Evolutionary conservation across 2,329 filamentous ascomycete species (phyloP), one percentile per base, ranked within the genome.

Genomic region (Penicillium sclerotiorum): DNA sequence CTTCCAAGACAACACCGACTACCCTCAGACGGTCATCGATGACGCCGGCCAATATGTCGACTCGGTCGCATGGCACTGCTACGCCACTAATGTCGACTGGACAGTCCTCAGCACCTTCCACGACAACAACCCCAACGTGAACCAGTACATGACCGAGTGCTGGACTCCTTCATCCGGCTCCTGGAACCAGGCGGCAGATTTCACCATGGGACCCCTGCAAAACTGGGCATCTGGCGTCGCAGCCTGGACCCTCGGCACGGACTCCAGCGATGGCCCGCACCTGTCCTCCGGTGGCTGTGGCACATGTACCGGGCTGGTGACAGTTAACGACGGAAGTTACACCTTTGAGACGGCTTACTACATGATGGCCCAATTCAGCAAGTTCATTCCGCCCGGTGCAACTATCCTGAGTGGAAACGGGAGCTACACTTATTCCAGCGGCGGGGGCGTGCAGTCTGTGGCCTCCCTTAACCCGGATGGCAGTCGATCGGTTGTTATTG

Each of bases 321-420:
- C 62, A 18, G 50, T 66, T 25, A 61, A 63, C 7, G 59, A 67
- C 18, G 43, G 43, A 38, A 72, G 69, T 2, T 81, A 81, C 62
- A 67, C 64, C 4, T 72, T 75, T 52, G 74, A 72, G 21, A 69
- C 77, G 6, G 77, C 79, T 52, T 81, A 80, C 64, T 81, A 81
- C 61, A 78, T 79, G 72, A 67, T 81, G 52, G 78, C 76, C 1
- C 79, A 82, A 61, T 80, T 78, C 61, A 74, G 71, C 60, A 72
- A 68, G 52, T 80, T 75, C 60, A 77, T 80, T 49, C 73, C 74
- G 17, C 67, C 69, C 30, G 76, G 76, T 36, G 76, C 75, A 0
- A 68, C 65, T 4, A 69, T 78, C 15, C 62, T 79, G 5, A 62
- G 55, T 50, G 75, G 74, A 9, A 71, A 63, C 0, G 77, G 77